Conservation (phyloP, 1,139 yeast species). For the Hansenula anomala region DNA sequence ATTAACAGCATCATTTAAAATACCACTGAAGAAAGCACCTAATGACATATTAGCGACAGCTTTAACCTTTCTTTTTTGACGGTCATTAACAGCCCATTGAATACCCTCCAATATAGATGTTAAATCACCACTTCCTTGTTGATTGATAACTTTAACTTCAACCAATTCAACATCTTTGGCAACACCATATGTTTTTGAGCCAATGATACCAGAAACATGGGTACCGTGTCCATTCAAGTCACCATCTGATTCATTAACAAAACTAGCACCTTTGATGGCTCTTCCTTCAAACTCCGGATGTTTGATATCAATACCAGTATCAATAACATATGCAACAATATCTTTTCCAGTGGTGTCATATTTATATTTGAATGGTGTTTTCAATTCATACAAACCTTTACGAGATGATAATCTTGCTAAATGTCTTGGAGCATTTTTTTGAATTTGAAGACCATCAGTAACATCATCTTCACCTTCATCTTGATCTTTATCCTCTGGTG, state of each 20-base stretch:
- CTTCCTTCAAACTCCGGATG: slow-evolving; percentile 68
- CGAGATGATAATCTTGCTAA: slow-evolving; percentile 56
- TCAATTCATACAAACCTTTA: slow-evolving; percentile 49
- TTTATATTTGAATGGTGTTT: slow-evolving; percentile 41
- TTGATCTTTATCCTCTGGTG: neutral
- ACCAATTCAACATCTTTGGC: slow-evolving; percentile 62
- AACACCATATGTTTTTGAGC: slow-evolving; percentile 73
- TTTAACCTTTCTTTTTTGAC: slow-evolving; percentile 32
- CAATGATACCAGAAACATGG: slow-evolving; percentile 89
- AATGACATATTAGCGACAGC: slow-evolving; percentile 80
- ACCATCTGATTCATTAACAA: slow-evolving; percentile 54
- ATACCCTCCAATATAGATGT: slow-evolving; percentile 66
- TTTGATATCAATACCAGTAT: slow-evolving; percentile 60
- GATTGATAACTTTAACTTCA: slow-evolving; percentile 68
- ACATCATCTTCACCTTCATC: neutral
- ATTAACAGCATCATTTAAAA: slow-evolving; percentile 67
- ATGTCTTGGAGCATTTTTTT: slow-evolving; percentile 59
- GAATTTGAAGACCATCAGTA: slow-evolving; percentile 40
- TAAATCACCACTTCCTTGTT: slow-evolving; percentile 59
- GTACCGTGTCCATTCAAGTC: slow-evolving; percentile 75
- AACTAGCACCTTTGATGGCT: slow-evolving; percentile 53
- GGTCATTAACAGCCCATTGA: slow-evolving; percentile 65
- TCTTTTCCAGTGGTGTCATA: slow-evolving; percentile 45
- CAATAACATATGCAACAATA: slow-evolving; percentile 74
- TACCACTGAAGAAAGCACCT: slow-evolving; percentile 63